These are phyloP conservation scores for Boletus insuetus DNA, from an alignment of 768 basidiomycete species.

Conservation along the genomic window DNA sequence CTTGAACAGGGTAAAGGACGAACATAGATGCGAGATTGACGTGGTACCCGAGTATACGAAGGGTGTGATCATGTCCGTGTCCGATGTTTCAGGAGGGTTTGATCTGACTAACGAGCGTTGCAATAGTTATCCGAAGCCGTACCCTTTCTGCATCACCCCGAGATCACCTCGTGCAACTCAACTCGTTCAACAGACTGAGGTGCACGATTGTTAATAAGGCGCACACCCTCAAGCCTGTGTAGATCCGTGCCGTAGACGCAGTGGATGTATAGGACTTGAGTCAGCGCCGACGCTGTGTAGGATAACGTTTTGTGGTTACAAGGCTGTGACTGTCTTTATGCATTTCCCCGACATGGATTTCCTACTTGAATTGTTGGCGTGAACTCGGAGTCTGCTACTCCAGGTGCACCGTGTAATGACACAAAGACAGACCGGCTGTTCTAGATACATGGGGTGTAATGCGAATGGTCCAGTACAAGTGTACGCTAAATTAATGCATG, in stretches of 20 bases:
- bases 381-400: too few species aligned
- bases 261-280: too few species aligned
- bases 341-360: too few species aligned
- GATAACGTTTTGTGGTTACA: too few species aligned
- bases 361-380: too few species aligned
- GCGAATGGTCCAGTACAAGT: constrained; percentile 8
- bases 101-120: not conserved
- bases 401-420: not conserved
- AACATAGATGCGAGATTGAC: constrained; percentile 21
- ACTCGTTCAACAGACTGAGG: constrained; percentile 11
- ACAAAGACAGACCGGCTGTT: constrained; percentile 20
- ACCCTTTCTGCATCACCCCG: constrained; percentile 18
- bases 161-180: constrained; percentile 9
- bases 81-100: not conserved
- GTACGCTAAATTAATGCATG: constrained; percentile 22
- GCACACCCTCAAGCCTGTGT: too few species aligned
- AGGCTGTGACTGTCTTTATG: too few species aligned
- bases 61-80: constrained; percentile 26
- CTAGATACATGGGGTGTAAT: constrained; percentile 14
- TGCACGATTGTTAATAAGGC: too few species aligned
- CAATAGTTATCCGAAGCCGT: constrained; percentile 17
- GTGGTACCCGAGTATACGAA: constrained; percentile 19
- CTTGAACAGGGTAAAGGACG: constrained; percentile 30
- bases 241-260: too few species aligned
- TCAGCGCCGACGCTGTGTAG: too few species aligned